Evolutionary conservation across 352 stramenopile species (phyloP), one percentile per base, ranked within the genome.

Genomic region (Globisporangium radiosum): DNA sequence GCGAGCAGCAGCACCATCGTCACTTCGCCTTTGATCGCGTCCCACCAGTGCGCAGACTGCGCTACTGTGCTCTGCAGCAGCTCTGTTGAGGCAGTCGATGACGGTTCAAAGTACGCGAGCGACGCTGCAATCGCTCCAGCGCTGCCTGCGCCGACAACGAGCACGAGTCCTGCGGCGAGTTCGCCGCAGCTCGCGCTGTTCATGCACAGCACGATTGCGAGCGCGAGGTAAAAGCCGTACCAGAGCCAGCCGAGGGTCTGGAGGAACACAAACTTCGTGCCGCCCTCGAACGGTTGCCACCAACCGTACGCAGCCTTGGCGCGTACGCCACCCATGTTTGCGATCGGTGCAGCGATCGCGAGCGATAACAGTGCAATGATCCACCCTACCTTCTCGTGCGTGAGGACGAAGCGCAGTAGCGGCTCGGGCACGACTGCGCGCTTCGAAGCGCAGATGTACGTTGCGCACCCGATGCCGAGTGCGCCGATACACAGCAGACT

Each of bases 231-330:
- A 45, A 78, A 70, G 0, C 64, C 71, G 40, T 84, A 86, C 76
- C 76, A 86, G 17, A 83, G 62, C 76, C 76, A 86, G 3, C 76
- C 76, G 5, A 86, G 65, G 6, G 69, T 77, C 65, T 86, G 76
- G 13, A 86, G 51, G 54, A 86, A 86, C 7, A 84, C 66, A 59
- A 78, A 86, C 51, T 78, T 79, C 1, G 76, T 81, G n/a, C 73
- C 75, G 11, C 76, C 76, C 3, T 71, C 49, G 51, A 86, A 86
- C 5, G 76, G 76, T 11, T 86, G 76, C 72, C 72, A 86, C 69
- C 73, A 76, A 0, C 45, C 52, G 49, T 73, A 86, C 9, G 51
- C 44, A 11, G 67, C 47, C 0, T 65, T 40, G 0, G 66, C 59
- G 17, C 76, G 72, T 4, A 76, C 65, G 2, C 69, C 72, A 4